Base-by-base conservation (phyloP, 257 asterid species). In the Buddleja alternifolia region DNA sequence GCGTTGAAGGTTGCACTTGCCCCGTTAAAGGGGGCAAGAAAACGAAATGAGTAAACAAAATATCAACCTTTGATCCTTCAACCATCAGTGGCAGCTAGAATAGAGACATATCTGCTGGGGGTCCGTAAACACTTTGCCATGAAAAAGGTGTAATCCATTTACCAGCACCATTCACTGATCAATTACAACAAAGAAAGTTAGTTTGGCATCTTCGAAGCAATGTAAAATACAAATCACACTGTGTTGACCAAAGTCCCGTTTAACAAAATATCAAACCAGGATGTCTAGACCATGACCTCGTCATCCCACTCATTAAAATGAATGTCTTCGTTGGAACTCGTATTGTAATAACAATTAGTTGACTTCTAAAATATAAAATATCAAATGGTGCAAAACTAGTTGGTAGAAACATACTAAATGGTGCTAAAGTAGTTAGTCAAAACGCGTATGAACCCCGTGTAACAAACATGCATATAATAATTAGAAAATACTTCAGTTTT, bases 81-180 rank as follows among this genome's bases (percentile, higher is more conserved):
- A 53, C 48, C 29, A 64, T 36, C 56, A 53, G 15, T 10, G 8
- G 62, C 67, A 41, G 68, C 78, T 87, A 92, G 72, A 90, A 92
- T 17, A 92, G 82, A 62, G 83, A 55, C 78, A 78, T 74, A 52
- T 92, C 98, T 17, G 95, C 91, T 16, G 98, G 97, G 23, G 97
- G 96, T 58, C 98, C 98, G 53, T 92, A 92, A 9, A 92, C 90
- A 32, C 97, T 90, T 85, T 84, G 86, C 98, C 98, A 92, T 20
- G 98, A 92, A 63, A 79, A 82, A 4, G 98, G 98, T 52, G 84
- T 69, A 60, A 75, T 71, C 98, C 98, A 90, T 65, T 75, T 81
- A 69, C 78, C 82, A 54, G 66, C 73, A 68, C 59, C 90, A 64
- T 69, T 68, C 73, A 90, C 98, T 89, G 86, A 64, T 70, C 56